Conservation (phyloP, 306 rosid genomes). For the Gillenia trifoliata region DNA sequence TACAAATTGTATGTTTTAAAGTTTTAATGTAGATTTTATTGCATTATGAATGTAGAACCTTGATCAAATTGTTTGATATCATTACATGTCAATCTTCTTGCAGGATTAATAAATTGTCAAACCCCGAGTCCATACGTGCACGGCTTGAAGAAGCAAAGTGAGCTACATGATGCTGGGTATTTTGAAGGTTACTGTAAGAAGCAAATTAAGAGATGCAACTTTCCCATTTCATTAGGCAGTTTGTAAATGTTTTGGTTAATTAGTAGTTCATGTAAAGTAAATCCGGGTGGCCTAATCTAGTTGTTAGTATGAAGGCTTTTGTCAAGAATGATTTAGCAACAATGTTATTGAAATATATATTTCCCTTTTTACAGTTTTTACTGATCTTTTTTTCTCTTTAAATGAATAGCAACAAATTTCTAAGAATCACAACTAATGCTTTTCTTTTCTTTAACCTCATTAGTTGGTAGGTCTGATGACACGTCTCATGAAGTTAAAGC, state of each 20-base stretch:
- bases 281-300: neutral
- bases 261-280: neutral
- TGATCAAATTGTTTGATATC: neutral
- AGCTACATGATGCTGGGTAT: neutral
- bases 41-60: neutral
- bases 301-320: neutral
- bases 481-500: neutral
- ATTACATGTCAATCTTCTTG: neutral
- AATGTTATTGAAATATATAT: neutral
- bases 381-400: neutral
- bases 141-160: constrained; percentile 63
- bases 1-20: neutral
- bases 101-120: constrained; percentile 51
- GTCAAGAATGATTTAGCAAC: neutral
- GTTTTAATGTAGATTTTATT: neutral
- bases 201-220: neutral
- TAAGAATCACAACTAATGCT: neutral
- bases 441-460: neutral
- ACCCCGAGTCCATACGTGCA: constrained; percentile 37
- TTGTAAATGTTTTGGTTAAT: neutral
- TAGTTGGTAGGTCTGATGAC: neutral
- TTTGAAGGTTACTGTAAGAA: neutral
- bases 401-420: neutral
- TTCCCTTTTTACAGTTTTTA: neutral
- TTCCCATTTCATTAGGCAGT: constrained; percentile 2